Percentiles rank a stretch among this genome's conserved stretches.
Evolutionary conservation across 2,329 filamentous ascomycete genomes (phyloP).

Genomic region (Fusarium chuoi): DNA sequence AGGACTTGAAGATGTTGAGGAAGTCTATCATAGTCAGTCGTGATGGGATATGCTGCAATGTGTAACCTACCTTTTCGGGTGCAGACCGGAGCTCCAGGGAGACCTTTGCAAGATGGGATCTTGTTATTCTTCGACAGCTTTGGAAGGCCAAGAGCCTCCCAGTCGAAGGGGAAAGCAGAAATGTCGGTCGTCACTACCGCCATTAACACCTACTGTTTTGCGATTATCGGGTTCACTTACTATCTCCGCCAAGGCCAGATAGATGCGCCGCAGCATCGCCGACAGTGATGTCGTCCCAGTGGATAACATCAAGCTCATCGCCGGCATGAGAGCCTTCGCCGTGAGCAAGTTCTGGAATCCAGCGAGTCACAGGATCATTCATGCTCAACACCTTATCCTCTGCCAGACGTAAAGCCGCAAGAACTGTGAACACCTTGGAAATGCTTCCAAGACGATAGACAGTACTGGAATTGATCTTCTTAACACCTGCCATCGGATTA

Average conservation of each 20-base stretch:
- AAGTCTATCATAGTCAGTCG: background rate
- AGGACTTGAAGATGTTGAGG: background rate
- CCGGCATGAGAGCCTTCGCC: rapidly evolving
- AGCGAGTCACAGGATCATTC: background rate
- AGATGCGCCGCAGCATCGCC: background rate
- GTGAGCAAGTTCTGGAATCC: background rate
- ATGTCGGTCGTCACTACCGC: background rate
- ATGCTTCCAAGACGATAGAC: slow-evolving; percentile 15
- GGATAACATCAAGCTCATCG: background rate
- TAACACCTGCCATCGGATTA: background rate
- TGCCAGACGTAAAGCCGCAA: background rate
- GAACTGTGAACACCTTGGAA: background rate
- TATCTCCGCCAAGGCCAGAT: background rate
- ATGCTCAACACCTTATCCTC: background rate
- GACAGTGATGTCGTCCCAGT: background rate
- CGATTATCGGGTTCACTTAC: background rate
- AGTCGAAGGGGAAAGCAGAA: background rate
- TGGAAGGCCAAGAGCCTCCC: slow-evolving; percentile 2
- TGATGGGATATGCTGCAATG: too few species aligned
- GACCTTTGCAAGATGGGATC: background rate
- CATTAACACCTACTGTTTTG: too few species aligned
- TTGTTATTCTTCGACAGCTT: background rate
- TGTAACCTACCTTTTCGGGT: background rate
- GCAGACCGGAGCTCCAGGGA: background rate
- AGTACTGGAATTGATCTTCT: background rate